A percentile compares a stretch with the other conserved stretches of the same genome.
Evolutionary conservation across 352 stramenopile genomes (phyloP).

Genomic region (Thraustochytrium sp.): DNA sequence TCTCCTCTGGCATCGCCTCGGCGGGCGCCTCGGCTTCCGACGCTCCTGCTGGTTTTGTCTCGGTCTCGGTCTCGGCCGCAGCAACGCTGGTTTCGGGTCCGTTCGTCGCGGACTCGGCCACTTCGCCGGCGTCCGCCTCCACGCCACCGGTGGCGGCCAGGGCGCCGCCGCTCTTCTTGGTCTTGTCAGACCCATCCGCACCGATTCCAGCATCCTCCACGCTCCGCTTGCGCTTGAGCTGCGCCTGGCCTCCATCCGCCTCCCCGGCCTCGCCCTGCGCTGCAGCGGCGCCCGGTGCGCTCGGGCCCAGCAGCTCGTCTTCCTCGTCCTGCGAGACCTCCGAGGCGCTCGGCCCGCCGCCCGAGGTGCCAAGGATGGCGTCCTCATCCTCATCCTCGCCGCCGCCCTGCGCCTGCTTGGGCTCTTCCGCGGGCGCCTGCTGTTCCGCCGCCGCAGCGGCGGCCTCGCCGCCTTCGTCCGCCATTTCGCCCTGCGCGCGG

Average conservation of each 20-base stretch:
- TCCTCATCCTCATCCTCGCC: neutral
- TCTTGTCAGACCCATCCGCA: neutral
- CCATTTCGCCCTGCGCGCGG: too few relatives aligned
- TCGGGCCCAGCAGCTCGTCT: neutral
- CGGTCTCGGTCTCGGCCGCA: neutral
- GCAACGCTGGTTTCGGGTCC: neutral
- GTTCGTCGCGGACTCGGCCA: too few relatives aligned
- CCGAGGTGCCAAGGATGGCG: neutral
- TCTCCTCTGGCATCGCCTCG: neutral
- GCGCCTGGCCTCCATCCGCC: too few relatives aligned
- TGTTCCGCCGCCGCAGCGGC: too few relatives aligned
- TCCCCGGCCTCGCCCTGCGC: too few relatives aligned
- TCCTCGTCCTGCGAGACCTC: slow-evolving; percentile 8
- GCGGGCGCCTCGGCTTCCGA: neutral
- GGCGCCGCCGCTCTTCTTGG: neutral
- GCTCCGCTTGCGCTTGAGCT: neutral
- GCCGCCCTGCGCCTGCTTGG: too few relatives aligned
- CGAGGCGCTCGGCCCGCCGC: neutral
- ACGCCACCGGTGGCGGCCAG: neutral
- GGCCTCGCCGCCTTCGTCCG: too few relatives aligned
- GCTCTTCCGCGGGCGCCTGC: too few relatives aligned
- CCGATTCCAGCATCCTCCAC: neutral
- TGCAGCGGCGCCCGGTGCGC: too few relatives aligned
- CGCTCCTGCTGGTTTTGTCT: neutral
- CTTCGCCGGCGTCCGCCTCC: neutral